Evolutionary conservation across 345 rosid genomes (phyloP), one percentile per base, ranked within the genome.

Genomic region (Arabidopsis thaliana): DNA sequence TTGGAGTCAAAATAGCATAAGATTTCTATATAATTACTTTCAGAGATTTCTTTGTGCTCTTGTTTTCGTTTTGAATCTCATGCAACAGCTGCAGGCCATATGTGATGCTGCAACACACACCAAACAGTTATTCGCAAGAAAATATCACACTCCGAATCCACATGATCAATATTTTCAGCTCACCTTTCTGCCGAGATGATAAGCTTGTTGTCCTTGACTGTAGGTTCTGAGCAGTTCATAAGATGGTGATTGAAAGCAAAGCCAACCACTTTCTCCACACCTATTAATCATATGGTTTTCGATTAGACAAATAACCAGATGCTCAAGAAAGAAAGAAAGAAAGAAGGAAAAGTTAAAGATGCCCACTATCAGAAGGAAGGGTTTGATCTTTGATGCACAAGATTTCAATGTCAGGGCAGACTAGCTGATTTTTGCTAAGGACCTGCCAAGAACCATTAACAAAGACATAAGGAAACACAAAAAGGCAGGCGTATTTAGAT

Each of bases 231-330:
- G 78, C 82, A 76, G 74, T 77, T 84, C 99, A 87, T 90, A 50
- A 89, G 86, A 74, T 88, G 91, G 76, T 87, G 84, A 73, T 93
- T 89, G 41, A 90, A 67, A 56, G 97, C 93, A 97, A 96, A 95
- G 72, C 99, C 99, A 12, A 89, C 89, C 56, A 90, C 79, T 85
- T 91, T 94, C 82, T 94, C 99, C 78, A 87, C 99, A 66, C 89
- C 99, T 95, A 51, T 57, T 33, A 44, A 24, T 49, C 33, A 75
- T 32, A 75, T 23, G 34, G 38, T 70, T 38, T 8, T 36, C 0
- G 3, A n/a, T 77, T 48, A 77, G 65, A 71, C 22, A 71, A 32
- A 42, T 42, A 70, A 25, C 23, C 36, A 4, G 3, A 50, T 5
- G 10, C 23, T 69, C 46, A 16, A 16, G 20, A 16, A 59, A 24